Percentiles rank a stretch among this genome's conserved stretches.
These are phyloP conservation scores for Cladosporium colombiae DNA, from an alignment of 2,329 filamentous ascomycete genomes.

Conservation along the genomic window DNA sequence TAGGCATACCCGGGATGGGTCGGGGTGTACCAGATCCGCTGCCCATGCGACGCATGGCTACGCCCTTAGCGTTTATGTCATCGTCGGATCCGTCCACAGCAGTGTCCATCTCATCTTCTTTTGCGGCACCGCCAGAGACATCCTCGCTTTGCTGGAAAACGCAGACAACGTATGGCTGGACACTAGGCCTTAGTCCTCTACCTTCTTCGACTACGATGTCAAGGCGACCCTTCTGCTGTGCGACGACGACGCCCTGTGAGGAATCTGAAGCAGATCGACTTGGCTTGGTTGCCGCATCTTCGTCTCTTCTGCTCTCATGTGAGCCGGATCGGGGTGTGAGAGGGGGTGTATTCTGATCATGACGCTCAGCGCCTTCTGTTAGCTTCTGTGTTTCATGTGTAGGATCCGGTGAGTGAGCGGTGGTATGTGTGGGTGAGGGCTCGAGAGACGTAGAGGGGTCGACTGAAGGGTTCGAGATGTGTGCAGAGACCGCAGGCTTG, in stretches of 20 bases:
- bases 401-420: background rate
- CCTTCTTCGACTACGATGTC: conserved; percentile 87
- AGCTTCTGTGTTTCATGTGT: conserved; percentile 64
- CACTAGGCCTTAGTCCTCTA: conserved; percentile 75
- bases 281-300: conserved; percentile 40
- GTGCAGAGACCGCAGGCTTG: conserved; percentile 64
- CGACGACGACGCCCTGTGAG: conserved; percentile 57
- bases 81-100: conserved; percentile 48
- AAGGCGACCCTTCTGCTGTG: conserved; percentile 79
- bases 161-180: conserved; percentile 91
- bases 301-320: conserved; percentile 53
- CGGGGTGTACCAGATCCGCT: conserved; percentile 83
- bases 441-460: conserved; percentile 41
- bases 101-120: conserved; percentile 55
- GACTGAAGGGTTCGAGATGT: conserved; percentile 68
- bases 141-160: conserved; percentile 97
- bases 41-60: conserved; percentile 59
- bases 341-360: conserved; percentile 82
- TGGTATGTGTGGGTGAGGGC: background rate
- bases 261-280: conserved; percentile 37
- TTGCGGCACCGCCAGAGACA: conserved; percentile 78
- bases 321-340: conserved; percentile 89
- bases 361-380: conserved; percentile 71
- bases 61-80: conserved; percentile 53
- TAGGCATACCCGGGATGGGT: conserved; percentile 89